These are phyloP conservation scores for Geosiphon pyriformis DNA, from an alignment of 192 early-diverging fungal species.

Conservation along the genomic window DNA sequence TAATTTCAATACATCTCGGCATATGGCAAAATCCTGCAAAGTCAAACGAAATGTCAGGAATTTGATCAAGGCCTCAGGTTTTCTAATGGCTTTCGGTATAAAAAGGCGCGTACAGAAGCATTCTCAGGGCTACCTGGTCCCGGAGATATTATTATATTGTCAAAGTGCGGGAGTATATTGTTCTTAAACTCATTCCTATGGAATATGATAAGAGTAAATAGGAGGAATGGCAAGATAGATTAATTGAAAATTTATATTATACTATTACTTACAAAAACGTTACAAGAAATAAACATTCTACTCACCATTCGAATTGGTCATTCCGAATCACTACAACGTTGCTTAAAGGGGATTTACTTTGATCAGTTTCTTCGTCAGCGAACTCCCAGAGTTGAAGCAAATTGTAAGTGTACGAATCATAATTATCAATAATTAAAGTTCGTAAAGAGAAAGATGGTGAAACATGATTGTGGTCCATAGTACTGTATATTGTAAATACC, in stretches of 20 bases:
- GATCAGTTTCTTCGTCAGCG: conserved; percentile 26
- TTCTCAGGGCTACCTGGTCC: conserved; percentile 84
- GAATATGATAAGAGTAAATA: neutral
- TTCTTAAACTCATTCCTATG: conserved; percentile 51
- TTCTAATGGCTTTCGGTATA: neutral
- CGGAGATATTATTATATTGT: conserved; percentile 88
- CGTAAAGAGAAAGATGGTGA: conserved; percentile 29
- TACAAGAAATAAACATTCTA: too few species aligned
- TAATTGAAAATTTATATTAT: neutral
- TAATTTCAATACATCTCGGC: conserved; percentile 50
- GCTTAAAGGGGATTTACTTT: neutral
- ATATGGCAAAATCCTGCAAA: conserved; percentile 76
- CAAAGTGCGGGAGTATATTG: conserved; percentile 72
- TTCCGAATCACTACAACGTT: conserved; percentile 84
- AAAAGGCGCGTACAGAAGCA: conserved; percentile 30
- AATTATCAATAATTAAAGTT: conserved; percentile 90
- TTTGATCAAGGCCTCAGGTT: neutral
- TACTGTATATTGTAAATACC: neutral
- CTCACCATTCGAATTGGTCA: conserved; percentile 83
- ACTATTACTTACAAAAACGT: neutral
- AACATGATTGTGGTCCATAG: neutral
- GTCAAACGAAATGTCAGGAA: neutral
- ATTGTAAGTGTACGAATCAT: conserved; percentile 97
- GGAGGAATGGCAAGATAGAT: neutral
- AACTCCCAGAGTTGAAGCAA: conserved; percentile 66